Evolutionary conservation across 495 filamentous ascomycete species (phyloP).

Genomic region (Apodospora peruviana): DNA sequence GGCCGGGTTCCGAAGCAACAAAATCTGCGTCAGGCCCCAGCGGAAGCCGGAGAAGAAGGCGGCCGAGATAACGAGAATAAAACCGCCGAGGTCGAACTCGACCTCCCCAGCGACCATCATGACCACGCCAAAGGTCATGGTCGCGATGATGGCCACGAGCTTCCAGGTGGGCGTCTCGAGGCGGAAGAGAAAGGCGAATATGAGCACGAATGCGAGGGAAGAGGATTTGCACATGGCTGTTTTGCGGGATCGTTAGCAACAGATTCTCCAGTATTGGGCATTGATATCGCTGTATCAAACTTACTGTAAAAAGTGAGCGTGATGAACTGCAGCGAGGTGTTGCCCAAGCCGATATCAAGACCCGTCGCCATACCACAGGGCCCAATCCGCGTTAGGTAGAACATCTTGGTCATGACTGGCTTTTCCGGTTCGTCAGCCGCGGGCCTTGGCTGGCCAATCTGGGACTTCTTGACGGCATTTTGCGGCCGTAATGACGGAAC

Average conservation of each 20-base stretch:
- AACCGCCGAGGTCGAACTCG: constrained; percentile 83
- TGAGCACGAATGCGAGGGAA: constrained; percentile 85
- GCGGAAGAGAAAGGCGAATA: constrained; percentile 93
- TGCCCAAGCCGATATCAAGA: constrained; percentile 93
- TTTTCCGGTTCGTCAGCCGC: constrained; percentile 57
- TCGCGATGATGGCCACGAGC: constrained; percentile 77
- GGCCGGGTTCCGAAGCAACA: constrained; percentile 88
- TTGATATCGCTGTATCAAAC: constrained; percentile 25
- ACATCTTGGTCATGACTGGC: constrained; percentile 82
- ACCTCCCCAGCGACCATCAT: constrained; percentile 99
- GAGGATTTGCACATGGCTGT: constrained; percentile 98
- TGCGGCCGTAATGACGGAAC: constrained; percentile 79
- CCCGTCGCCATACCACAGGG: constrained; percentile 93
- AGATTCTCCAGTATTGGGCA: neutral
- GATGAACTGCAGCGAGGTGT: constrained; percentile 93
- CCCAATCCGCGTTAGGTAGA: constrained; percentile 87
- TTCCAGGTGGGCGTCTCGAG: constrained; percentile 83
- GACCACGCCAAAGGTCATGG: constrained; percentile 91
- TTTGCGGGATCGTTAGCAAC: neutral
- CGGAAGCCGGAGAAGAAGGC: constrained; percentile 96
- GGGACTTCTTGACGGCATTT: constrained; percentile 35
- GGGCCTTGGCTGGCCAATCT: constrained; percentile 44
- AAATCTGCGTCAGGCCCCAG: constrained; percentile 94
- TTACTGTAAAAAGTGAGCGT: constrained; percentile 92
- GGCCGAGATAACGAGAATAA: constrained; percentile 84